phyloP scores from a whole-genome alignment of 2,329 filamentous ascomycete species.

The Diplodia corticola region DNA sequence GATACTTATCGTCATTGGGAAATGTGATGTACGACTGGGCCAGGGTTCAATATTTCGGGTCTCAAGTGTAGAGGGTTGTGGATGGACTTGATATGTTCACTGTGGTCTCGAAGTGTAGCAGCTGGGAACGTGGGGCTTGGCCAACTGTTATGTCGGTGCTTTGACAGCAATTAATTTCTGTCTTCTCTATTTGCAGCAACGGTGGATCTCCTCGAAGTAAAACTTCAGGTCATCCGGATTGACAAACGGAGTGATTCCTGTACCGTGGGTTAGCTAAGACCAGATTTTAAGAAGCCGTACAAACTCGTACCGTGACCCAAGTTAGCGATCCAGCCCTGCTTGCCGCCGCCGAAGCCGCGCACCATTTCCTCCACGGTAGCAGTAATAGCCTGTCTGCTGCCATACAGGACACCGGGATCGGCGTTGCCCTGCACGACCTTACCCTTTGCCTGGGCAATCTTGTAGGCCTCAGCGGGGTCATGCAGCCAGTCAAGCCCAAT shows the following conservation, averaged over 20 bases:
- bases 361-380: slow-evolving; percentile 83
- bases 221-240: slow-evolving; percentile 91
- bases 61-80: not conserved
- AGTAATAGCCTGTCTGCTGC: slow-evolving; percentile 77
- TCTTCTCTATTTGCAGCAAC: slow-evolving; percentile 28
- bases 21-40: no score
- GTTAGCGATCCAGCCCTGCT: slow-evolving; percentile 95
- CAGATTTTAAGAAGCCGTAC: no score
- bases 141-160: not conserved
- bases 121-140: not conserved
- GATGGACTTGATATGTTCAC: not conserved
- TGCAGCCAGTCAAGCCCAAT: slow-evolving; percentile 95
- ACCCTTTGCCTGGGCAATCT: slow-evolving; percentile 67
- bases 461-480: slow-evolving; percentile 79
- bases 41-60: not conserved
- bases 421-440: slow-evolving; percentile 93
- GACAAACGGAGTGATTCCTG: slow-evolving; percentile 91
- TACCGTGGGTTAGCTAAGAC: not conserved
- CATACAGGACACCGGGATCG: slow-evolving; percentile 90
- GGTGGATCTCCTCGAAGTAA: slow-evolving; percentile 89
- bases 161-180: not conserved
- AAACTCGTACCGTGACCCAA: slow-evolving; percentile 77
- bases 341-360: slow-evolving; percentile 76
- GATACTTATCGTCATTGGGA: no score
- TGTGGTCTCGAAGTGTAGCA: not conserved